Conservation (phyloP, 2,329 filamentous ascomycete species). For the Pleomassaria siparia region DNA sequence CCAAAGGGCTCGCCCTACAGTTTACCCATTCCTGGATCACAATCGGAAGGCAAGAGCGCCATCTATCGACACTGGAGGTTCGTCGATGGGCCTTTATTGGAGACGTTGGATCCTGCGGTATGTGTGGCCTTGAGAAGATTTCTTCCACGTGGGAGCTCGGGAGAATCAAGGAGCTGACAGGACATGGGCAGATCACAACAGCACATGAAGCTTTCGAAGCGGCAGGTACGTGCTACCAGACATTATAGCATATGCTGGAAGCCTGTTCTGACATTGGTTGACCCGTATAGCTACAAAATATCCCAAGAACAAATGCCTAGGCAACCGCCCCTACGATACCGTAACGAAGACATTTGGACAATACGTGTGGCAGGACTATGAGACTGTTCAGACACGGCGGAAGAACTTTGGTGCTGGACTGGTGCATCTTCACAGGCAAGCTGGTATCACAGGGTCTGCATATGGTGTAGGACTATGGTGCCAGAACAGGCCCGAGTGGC, state of each 20-base stretch:
- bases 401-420: slow-evolving; percentile 85
- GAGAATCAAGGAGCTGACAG: slow-evolving; percentile 7
- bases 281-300: slow-evolving; percentile 53
- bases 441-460: slow-evolving; percentile 64
- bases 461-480: slow-evolving; percentile 83
- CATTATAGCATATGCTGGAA: not conserved
- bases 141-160: not conserved
- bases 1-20: slow-evolving; percentile 77
- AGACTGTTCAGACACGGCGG: slow-evolving; percentile 74
- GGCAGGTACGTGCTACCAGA: slow-evolving; percentile 44
- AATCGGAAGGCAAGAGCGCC: slow-evolving; percentile 69
- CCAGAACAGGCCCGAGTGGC: slow-evolving; percentile 86
- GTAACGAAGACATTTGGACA: slow-evolving; percentile 71
- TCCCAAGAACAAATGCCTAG: slow-evolving; percentile 73
- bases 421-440: slow-evolving; percentile 74
- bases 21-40: slow-evolving; percentile 73
- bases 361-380: slow-evolving; percentile 84
- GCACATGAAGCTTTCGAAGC: slow-evolving; percentile 80
- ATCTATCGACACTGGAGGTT: slow-evolving; percentile 85
- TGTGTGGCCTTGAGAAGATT: slow-evolving; percentile 1
- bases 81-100: slow-evolving; percentile 62
- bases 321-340: slow-evolving; percentile 77
- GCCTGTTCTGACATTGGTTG: not conserved
- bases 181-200: slow-evolving; percentile 56
- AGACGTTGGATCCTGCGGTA: slow-evolving; percentile 57